Evolutionary conservation across 768 basidiomycete genomes (phyloP).

Genomic region (Chalciporus piperatus): DNA sequence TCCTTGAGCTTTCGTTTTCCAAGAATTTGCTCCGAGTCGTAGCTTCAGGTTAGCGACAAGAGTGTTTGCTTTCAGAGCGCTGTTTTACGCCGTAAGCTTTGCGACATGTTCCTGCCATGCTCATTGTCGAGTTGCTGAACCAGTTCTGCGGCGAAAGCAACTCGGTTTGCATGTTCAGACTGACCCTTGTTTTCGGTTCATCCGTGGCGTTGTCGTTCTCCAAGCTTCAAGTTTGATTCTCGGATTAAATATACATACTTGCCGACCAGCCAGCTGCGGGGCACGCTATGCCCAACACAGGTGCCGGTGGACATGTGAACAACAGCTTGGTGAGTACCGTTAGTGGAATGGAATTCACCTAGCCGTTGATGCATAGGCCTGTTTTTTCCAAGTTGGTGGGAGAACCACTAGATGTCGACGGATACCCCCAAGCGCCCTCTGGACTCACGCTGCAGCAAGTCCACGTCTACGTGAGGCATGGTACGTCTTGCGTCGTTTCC

Average conservation of each 20-base stretch:
- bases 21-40: no score
- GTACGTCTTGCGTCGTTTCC: conserved; percentile 36
- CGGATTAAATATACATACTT: neutral
- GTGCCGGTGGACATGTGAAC: neutral
- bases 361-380: neutral
- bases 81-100: neutral
- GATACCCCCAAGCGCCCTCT: conserved; percentile 56
- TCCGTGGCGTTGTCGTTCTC: neutral
- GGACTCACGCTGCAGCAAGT: conserved; percentile 65
- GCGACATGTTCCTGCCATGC: conserved; percentile 1
- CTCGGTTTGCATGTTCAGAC: neutral
- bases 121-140: neutral
- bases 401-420: conserved; percentile 54
- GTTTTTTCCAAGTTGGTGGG: conserved; percentile 30
- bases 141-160: neutral
- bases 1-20: no score
- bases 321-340: conserved; percentile 12
- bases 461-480: conserved; percentile 73
- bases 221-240: neutral
- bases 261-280: neutral
- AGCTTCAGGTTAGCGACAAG: no score
- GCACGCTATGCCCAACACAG: neutral
- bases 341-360: neutral
- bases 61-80: no score
- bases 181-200: neutral